These are phyloP conservation scores for Pseudozyma sp. DNA, from an alignment of 1,284 basidiomycete species.

Conservation along the genomic window DNA sequence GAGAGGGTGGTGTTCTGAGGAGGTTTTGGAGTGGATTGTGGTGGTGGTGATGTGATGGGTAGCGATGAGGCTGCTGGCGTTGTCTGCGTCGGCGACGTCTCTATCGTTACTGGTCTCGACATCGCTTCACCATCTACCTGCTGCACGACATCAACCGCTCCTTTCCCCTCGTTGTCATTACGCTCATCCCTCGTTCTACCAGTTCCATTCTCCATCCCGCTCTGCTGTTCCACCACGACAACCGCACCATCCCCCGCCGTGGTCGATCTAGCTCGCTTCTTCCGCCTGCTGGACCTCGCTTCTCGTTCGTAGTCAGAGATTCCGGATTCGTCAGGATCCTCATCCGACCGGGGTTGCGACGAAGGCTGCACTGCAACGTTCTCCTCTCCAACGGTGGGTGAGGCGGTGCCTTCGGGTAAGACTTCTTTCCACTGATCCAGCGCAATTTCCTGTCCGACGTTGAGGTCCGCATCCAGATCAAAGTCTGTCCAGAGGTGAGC, in stretches of 20 bases:
- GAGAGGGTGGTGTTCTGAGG: background rate
- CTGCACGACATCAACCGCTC: too few relatives aligned
- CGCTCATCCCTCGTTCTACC: too few relatives aligned
- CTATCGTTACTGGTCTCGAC: too few relatives aligned
- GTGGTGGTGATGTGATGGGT: background rate
- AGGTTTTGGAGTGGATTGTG: background rate
- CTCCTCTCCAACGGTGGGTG: background rate
- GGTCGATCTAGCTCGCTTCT: background rate
- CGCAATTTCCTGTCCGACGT: background rate
- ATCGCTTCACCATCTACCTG: too few relatives aligned
- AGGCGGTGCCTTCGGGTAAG: too few relatives aligned
- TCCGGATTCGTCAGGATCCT: conserved; percentile 25
- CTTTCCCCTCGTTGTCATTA: too few relatives aligned
- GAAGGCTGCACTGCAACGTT: background rate
- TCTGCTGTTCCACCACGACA: background rate
- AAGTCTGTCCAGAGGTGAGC: conserved; percentile 18
- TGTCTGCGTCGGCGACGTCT: background rate
- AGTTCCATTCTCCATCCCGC: too few relatives aligned
- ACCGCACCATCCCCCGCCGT: background rate
- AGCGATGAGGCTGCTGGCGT: background rate
- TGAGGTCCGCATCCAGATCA: conserved; percentile 17
- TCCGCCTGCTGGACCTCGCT: background rate
- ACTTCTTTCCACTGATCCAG: too few relatives aligned
- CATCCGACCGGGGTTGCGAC: conserved; percentile 2
- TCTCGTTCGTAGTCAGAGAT: conserved; percentile 40